A percentile compares a stretch with the other conserved stretches of the same genome.
Conservation (phyloP, 2,329 filamentous ascomycete genomes). For the Capronia coronata region DNA sequence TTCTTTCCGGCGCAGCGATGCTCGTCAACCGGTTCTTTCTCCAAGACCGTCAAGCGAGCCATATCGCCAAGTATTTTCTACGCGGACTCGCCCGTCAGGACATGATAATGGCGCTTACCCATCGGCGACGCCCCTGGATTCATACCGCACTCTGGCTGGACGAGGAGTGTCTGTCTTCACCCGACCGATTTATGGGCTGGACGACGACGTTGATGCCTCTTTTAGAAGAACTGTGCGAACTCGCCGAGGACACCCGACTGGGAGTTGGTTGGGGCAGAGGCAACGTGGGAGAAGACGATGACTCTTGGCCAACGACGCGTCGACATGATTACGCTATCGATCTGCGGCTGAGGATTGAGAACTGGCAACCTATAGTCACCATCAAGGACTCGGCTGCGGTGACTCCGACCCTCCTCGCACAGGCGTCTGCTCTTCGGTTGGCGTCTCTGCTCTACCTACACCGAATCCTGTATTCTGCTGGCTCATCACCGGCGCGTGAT, state of each 20-base stretch:
- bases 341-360: not conserved
- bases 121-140: not conserved
- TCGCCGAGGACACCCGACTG: not conserved
- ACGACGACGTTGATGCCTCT: not conserved
- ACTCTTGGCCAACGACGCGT: not conserved
- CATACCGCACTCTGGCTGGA: not conserved
- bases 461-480: not conserved
- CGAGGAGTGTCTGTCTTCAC: not conserved
- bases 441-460: not conserved
- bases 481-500: not conserved
- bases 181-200: slow-evolving; percentile 2
- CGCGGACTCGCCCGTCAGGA: slow-evolving; percentile 2
- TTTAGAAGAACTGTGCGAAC: slow-evolving; percentile 1
- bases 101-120: not conserved
- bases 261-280: not conserved
- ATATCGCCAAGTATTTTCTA: slow-evolving; percentile 2
- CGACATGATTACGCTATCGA: not conserved
- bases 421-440: not conserved
- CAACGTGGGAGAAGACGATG: too few relatives aligned
- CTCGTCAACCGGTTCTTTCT: not conserved
- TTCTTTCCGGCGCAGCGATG: not conserved
- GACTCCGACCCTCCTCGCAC: not conserved
- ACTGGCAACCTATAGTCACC: not conserved
- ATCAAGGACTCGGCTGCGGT: not conserved
- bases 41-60: not conserved